These are phyloP conservation scores for Cucurbita argyrosperma DNA, from an alignment of 306 rosid species.

Conservation along the genomic window DNA sequence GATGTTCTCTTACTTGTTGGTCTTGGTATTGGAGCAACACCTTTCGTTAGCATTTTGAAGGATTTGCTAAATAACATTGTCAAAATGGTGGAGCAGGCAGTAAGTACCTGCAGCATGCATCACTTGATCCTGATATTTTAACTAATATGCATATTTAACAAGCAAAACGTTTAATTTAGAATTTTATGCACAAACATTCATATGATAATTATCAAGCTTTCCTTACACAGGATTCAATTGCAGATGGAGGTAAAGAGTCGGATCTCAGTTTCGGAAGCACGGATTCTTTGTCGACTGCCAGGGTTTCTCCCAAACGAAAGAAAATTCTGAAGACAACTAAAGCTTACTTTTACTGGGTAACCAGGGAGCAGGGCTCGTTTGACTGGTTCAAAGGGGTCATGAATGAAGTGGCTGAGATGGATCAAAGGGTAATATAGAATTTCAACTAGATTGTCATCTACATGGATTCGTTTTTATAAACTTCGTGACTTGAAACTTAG, in stretches of 20 bases:
- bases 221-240: constrained; percentile 47
- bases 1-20: constrained; percentile 92
- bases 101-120: constrained; percentile 26
- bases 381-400: constrained; percentile 99
- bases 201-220: not conserved
- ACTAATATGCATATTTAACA: not conserved
- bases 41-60: constrained; percentile 89
- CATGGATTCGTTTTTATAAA: not conserved
- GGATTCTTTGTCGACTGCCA: constrained; percentile 39
- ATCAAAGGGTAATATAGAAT: constrained; percentile 56
- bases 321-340: constrained; percentile 74
- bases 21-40: constrained; percentile 97
- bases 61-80: constrained; percentile 86
- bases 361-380: constrained; percentile 97
- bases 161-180: not conserved
- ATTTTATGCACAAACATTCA: not conserved
- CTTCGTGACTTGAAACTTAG: constrained; percentile 29
- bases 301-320: constrained; percentile 50
- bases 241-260: constrained; percentile 58
- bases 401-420: constrained; percentile 95
- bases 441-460: not conserved
- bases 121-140: not conserved
- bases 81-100: constrained; percentile 91
- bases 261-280: constrained; percentile 53
- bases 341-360: constrained; percentile 97